phyloP scores from a whole-genome alignment of 2,329 filamentous ascomycete species.

The Celoporthe dispersa region DNA sequence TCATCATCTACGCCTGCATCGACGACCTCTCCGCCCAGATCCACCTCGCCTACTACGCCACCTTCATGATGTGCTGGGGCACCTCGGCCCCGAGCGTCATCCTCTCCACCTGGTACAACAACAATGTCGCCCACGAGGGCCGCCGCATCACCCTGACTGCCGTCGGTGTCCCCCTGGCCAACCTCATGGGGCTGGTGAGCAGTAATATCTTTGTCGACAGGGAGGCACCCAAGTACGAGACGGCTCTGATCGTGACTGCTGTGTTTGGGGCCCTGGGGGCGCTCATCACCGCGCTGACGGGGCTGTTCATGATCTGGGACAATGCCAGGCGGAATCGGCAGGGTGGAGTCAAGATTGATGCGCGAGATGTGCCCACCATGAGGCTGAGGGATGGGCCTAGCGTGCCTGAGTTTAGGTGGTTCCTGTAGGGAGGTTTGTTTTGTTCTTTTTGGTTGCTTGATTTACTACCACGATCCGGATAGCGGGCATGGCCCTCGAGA shows the following conservation, averaged over 20 bases:
- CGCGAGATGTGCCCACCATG: slow-evolving; percentile 61
- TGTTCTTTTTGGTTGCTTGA: neutral
- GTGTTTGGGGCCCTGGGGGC: slow-evolving; percentile 66
- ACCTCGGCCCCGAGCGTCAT: slow-evolving; percentile 76
- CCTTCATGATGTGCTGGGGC: slow-evolving; percentile 84
- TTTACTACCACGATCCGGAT: neutral
- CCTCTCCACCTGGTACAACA: slow-evolving; percentile 72
- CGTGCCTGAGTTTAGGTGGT: slow-evolving; percentile 62
- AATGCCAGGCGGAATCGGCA: slow-evolving; percentile 63
- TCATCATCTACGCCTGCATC: slow-evolving; percentile 70
- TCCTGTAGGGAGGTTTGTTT: slow-evolving; percentile 41
- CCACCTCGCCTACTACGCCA: slow-evolving; percentile 74
- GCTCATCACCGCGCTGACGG: slow-evolving; percentile 58
- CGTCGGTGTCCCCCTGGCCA: slow-evolving; percentile 74
- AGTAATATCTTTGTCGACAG: slow-evolving; percentile 69
- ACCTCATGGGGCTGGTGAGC: slow-evolving; percentile 74
- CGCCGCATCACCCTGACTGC: slow-evolving; percentile 71
- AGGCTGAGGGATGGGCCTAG: slow-evolving; percentile 58
- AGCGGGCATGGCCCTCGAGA: neutral
- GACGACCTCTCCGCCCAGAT: slow-evolving; percentile 66
- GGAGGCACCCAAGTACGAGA: slow-evolving; percentile 67
- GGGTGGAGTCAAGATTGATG: slow-evolving; percentile 59
- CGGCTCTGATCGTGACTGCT: slow-evolving; percentile 67
- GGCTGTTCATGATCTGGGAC: slow-evolving; percentile 67
- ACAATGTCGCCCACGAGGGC: slow-evolving; percentile 80